A percentile compares a stretch with the other conserved stretches of the same genome.
phyloP scores from a whole-genome alignment of 2,329 filamentous ascomycete species.

The Colletotrichum karsti region DNA sequence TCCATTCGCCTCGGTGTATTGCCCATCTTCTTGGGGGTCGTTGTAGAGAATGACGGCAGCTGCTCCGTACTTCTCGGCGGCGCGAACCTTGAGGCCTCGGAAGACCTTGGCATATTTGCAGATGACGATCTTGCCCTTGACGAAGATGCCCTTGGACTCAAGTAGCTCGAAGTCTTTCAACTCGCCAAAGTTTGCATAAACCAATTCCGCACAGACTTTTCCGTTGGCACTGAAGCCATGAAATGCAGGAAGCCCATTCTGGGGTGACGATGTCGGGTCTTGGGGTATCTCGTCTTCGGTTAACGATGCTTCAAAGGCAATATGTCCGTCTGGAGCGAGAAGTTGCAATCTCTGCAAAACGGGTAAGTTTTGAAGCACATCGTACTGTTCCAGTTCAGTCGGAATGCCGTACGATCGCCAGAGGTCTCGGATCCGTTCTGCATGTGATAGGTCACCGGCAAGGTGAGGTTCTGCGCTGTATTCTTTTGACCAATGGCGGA shows the following conservation, averaged over 20 bases:
- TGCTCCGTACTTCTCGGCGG: constrained; percentile 76
- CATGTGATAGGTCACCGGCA: constrained; percentile 33
- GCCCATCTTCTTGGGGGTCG: neutral
- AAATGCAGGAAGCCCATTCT: neutral
- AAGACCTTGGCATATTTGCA: constrained; percentile 76
- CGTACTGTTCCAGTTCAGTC: constrained; percentile 48
- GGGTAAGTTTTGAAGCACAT: constrained; percentile 64
- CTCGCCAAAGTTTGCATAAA: neutral
- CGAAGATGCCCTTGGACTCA: constrained; percentile 32
- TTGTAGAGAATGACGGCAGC: constrained; percentile 60
- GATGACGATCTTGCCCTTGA: constrained; percentile 75
- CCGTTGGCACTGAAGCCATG: neutral
- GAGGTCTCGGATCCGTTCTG: constrained; percentile 32
- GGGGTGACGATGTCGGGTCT: neutral
- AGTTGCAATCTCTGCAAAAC: constrained; percentile 39
- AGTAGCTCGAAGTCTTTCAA: constrained; percentile 71
- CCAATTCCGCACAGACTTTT: neutral
- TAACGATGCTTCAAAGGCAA: neutral
- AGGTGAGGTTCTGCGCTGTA: constrained; percentile 33
- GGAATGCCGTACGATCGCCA: constrained; percentile 34
- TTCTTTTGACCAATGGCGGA: constrained; percentile 32
- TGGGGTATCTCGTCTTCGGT: neutral
- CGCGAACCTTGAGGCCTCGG: constrained; percentile 76
- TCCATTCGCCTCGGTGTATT: neutral
- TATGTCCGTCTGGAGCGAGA: constrained; percentile 6